A percentile compares a stretch with the other conserved stretches of the same genome.
phyloP scores from a whole-genome alignment of 306 rosid species.

The Astragalus membranaceus region DNA sequence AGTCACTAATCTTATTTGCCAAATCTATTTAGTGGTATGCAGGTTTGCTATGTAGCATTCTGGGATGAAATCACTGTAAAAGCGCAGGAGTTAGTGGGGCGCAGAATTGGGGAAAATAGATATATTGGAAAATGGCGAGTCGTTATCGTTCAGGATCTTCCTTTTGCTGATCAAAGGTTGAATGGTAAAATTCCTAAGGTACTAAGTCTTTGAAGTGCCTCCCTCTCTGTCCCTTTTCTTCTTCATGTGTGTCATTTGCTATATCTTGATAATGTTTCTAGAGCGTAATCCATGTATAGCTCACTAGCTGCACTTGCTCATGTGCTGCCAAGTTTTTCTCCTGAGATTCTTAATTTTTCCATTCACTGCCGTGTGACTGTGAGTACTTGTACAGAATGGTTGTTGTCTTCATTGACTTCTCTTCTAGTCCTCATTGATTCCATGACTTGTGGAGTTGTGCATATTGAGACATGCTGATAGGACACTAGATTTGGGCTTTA shows the following conservation, averaged over 20 bases:
- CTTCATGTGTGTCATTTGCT: not conserved
- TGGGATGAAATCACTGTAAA: conserved; percentile 92
- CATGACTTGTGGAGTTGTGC: not conserved
- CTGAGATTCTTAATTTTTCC: not conserved
- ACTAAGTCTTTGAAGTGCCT: not conserved
- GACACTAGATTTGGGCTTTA: too few species aligned
- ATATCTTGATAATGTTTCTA: not conserved
- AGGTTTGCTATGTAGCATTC: conserved; percentile 94
- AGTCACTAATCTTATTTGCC: conserved; percentile 35
- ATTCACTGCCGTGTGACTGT: not conserved
- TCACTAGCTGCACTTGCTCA: not conserved
- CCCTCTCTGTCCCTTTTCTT: not conserved
- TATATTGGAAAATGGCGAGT: conserved; percentile 87
- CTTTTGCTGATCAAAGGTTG: conserved; percentile 84
- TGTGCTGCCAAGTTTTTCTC: not conserved
- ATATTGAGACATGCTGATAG: not conserved
- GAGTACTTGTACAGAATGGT: not conserved
- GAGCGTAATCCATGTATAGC: not conserved
- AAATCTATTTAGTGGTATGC: conserved; percentile 38
- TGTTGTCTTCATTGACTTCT: conserved; percentile 4
- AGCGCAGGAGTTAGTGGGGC: conserved; percentile 56
- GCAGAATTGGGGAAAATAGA: conserved; percentile 50
- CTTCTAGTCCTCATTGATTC: not conserved
- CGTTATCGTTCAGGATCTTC: conserved; percentile 80
- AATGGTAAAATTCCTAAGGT: conserved; percentile 98